Base-by-base conservation (phyloP, 164 flowering plant species). In the Echeveria elegans region DNA sequence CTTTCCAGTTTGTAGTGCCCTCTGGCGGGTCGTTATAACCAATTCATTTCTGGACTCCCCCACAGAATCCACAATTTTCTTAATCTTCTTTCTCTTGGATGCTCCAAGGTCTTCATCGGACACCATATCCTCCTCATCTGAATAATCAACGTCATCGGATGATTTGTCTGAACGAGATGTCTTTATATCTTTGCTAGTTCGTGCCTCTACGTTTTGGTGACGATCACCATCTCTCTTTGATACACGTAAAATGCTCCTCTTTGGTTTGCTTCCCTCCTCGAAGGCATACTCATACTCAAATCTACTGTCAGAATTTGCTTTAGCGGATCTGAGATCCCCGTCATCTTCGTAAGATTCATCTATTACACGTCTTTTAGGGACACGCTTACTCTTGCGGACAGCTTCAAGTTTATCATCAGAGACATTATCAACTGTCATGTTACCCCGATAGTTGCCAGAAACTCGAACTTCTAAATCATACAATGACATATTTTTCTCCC, bases 301-400 rank as follows among this genome's bases (percentile, higher is more conserved):
- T 48, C 52, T 59, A 56, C 30, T 66, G 69, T 76, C 32, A 11
- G 66, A n/a, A 5, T 64, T 24, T 15, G 53, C 26, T 66, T 75
- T 89, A 6, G 82, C 71, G 61, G 74, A 75, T 71, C 74, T 83
- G 9, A 89, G 82, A 71, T 83, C 91, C 23, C 82, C 82, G 67
- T 78, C 85, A 64, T 84, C 87, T 69, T 79, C 87, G 74, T 72
- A 75, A 23, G 71, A 78, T 53, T 69, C 83, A 77, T 83, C 87
- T 50, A 77, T 68, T 29, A 76, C 73, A 60, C 86, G 88, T 65
- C 73, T 80, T 75, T 86, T 88, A 10, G 88, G 84, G 47, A 76
- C 83, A 65, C 88, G 72, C 72, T 73, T 90, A 84, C 88, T 88
- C 80, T 88, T 90, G 37, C 92, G 90, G 66, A 77, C 84, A 24